phyloP scores from a whole-genome alignment of 2,329 filamentous ascomycete genomes.

The Hirsutella minnesotensis region DNA sequence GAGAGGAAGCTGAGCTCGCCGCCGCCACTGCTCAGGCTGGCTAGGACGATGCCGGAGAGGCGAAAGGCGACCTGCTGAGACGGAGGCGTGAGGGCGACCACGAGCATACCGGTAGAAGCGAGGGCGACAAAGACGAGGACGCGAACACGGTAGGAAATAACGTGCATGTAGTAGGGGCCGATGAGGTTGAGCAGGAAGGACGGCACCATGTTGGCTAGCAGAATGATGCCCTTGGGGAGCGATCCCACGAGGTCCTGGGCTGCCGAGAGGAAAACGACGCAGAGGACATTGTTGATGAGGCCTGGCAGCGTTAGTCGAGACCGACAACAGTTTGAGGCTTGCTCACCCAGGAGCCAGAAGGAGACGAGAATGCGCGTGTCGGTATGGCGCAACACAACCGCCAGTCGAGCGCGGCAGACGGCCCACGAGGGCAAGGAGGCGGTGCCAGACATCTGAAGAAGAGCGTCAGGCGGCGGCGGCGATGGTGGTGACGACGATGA shows the following conservation, averaged over 20 bases:
- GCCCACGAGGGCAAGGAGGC: constrained; percentile 57
- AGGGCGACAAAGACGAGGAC: constrained; percentile 63
- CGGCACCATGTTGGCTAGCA: constrained; percentile 85
- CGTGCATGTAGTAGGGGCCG: constrained; percentile 88
- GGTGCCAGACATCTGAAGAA: too few species aligned
- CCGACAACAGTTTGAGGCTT: not conserved
- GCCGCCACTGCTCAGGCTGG: constrained; percentile 72
- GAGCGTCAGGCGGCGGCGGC: too few species aligned
- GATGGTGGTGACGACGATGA: too few species aligned
- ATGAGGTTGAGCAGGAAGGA: constrained; percentile 80
- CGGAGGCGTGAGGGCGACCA: constrained; percentile 69
- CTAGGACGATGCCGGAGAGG: constrained; percentile 71
- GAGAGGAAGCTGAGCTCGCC: constrained; percentile 88
- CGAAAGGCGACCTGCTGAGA: constrained; percentile 57
- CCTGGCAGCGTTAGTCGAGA: constrained; percentile 12
- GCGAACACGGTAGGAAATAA: constrained; percentile 66
- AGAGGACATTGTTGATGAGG: constrained; percentile 89
- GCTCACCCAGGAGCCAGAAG: constrained; percentile 86
- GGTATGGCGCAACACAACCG: constrained; percentile 50
- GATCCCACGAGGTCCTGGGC: constrained; percentile 91
- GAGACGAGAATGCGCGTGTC: constrained; percentile 63
- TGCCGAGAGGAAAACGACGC: constrained; percentile 90
- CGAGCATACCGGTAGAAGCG: constrained; percentile 74
- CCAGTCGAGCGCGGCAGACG: constrained; percentile 56
- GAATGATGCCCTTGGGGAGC: constrained; percentile 82